Evolutionary conservation across 2,329 filamentous ascomycete genomes (phyloP).

Genomic region (Penicillium sp.): DNA sequence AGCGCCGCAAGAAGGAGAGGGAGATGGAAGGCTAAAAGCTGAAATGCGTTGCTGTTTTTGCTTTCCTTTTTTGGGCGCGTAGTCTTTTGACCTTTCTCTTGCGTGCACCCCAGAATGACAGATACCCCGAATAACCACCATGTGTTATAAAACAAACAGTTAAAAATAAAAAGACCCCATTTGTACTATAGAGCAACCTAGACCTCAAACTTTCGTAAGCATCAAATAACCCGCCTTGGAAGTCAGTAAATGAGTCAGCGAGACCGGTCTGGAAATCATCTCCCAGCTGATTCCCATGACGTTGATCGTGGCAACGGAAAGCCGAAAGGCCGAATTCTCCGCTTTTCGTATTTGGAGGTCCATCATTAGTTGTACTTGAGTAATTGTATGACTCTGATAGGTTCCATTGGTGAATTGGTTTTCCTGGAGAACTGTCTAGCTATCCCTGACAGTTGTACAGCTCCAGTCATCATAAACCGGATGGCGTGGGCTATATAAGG

Average conservation of each 20-base stretch:
- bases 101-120: constrained; percentile 7
- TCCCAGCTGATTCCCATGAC: constrained; percentile 8
- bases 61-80: not conserved
- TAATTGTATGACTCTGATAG: constrained; percentile 12
- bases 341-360: not conserved
- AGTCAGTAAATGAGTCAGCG: not conserved
- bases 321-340: constrained; percentile 10
- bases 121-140: constrained; percentile 1
- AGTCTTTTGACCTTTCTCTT: not conserved
- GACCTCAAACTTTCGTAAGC: not conserved
- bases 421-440: not conserved
- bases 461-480: not conserved
- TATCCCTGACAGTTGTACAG: not conserved
- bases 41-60: not conserved
- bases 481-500: constrained; percentile 1
- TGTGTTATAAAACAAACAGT: not conserved
- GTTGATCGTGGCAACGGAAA: constrained; percentile 8
- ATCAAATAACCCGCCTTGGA: too few relatives aligned
- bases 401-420: not conserved
- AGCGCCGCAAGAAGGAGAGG: constrained; percentile 46
- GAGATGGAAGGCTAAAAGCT: constrained; percentile 16
- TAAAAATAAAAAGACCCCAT: not conserved
- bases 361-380: not conserved
- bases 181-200: not conserved
- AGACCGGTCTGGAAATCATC: not conserved